Evolutionary conservation across 441 rosid genomes (phyloP), one percentile per base, ranked within the genome.

Genomic region (Bruguiera hainesii): DNA sequence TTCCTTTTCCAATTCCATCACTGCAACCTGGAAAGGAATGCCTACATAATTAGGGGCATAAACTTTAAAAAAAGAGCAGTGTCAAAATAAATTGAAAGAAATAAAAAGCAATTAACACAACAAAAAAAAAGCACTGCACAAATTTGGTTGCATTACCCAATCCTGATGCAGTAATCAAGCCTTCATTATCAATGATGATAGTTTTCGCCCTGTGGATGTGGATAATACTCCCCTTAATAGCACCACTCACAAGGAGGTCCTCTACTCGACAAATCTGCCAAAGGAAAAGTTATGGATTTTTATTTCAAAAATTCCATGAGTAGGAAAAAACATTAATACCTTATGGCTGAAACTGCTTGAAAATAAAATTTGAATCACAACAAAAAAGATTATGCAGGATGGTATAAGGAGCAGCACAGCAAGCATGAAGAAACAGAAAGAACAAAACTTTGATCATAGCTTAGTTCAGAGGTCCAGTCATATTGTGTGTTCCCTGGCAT

Each of bases 131-230:
- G 30, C 15, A 60, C 60, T 52, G 67, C 69, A 33, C 25, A 31
- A 53, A 31, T 67, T 61, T 63, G 71, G 30, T 35, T 57, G 33
- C 57, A 57, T 64, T 85, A 95, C 99, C 99, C 78, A 95, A 81
- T 75, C 79, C 95, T 61, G 99, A 89, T 66, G 99, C 93, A 82
- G 87, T 79, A 63, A 95, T 83, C 80, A 82, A 72, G 66, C 97
- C 99, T 70, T 75, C 81, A 52, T 77, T 64, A 70, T 88, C 89
- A 77, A 95, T 76, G 67, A 88, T 85, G 71, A 95, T 82, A 1
- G 91, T 85, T 78, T 90, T 90, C 68, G 97, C 90, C 78, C 99
- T 80, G 85, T 95, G 99, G 71, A 95, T 84, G 75, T 95, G 99
- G 74, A 95, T 81, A 50, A 95, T 82, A 83, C 98, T 91, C 79